A percentile compares a stretch with the other conserved stretches of the same genome.
Evolutionary conservation across 2,329 filamentous ascomycete species (phyloP).

Genomic region (Fusarium paranaense): DNA sequence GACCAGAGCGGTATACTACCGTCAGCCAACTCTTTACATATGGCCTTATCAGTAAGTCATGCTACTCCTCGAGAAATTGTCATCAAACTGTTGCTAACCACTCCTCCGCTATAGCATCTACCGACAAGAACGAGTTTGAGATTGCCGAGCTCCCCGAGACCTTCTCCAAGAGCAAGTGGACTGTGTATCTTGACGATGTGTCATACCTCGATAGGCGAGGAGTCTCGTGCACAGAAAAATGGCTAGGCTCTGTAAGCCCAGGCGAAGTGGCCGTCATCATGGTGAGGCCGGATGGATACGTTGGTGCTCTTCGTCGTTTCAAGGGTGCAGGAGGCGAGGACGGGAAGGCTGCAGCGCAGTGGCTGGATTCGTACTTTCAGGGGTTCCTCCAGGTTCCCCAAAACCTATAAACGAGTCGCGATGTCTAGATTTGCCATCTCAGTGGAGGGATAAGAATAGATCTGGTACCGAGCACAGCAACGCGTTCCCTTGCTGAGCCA

Average conservation of each 20-base stretch:
- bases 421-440: not conserved
- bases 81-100: not conserved
- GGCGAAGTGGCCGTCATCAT: slow-evolving; percentile 30
- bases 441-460: not conserved
- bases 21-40: slow-evolving; percentile 77
- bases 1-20: slow-evolving; percentile 74
- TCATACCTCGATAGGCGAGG: slow-evolving; percentile 24
- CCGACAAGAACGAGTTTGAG: slow-evolving; percentile 29
- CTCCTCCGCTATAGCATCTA: slow-evolving; percentile 9
- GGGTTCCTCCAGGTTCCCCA: slow-evolving; percentile 18
- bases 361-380: slow-evolving; percentile 22
- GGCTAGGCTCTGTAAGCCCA: slow-evolving; percentile 30
- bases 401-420: not conserved
- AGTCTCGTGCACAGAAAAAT: slow-evolving; percentile 39
- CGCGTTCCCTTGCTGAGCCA: not conserved
- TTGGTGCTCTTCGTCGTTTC: slow-evolving; percentile 34
- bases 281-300: slow-evolving; percentile 39
- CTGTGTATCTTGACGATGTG: slow-evolving; percentile 29
- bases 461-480: not conserved
- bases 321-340: not conserved
- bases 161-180: slow-evolving; percentile 24
- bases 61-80: not conserved
- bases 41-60: slow-evolving; percentile 69
- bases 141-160: slow-evolving; percentile 19
- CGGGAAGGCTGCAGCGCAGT: slow-evolving; percentile 21